Evolutionary conservation across 2,329 filamentous ascomycete genomes (phyloP).

Genomic region (Xylaria sp.): DNA sequence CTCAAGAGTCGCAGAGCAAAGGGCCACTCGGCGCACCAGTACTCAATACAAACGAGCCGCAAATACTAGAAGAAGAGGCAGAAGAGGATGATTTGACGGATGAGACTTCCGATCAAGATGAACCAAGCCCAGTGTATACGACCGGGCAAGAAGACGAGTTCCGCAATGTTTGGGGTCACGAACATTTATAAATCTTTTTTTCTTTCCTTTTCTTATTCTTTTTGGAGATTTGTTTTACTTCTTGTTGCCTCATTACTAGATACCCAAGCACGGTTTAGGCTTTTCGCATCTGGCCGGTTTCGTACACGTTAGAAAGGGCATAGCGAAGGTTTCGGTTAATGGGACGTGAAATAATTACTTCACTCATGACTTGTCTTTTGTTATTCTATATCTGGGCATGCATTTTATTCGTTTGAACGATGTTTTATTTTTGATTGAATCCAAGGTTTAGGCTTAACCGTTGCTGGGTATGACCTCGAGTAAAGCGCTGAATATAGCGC

Average conservation of each 20-base stretch:
- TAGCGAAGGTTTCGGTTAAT: constrained; percentile 34
- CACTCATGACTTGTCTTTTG: constrained; percentile 1
- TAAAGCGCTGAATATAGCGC: not conserved
- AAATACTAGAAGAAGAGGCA: constrained; percentile 50
- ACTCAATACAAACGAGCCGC: constrained; percentile 48
- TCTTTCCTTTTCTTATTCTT: not conserved
- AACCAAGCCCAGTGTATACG: constrained; percentile 41
- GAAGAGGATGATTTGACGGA: constrained; percentile 49
- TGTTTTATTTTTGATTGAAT: not conserved
- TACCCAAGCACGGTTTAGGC: constrained; percentile 39
- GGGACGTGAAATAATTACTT: constrained; percentile 21
- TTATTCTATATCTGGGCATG: not conserved
- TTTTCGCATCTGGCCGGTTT: constrained; percentile 30
- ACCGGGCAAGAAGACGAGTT: constrained; percentile 46
- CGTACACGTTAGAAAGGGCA: constrained; percentile 27
- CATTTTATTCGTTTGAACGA: not conserved
- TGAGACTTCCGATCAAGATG: constrained; percentile 34
- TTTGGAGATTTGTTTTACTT: constrained; percentile 29
- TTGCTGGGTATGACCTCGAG: not conserved
- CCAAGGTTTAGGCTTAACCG: not conserved
- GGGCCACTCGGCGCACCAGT: constrained; percentile 50
- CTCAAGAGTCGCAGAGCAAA: constrained; percentile 47
- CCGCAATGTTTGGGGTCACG: constrained; percentile 47
- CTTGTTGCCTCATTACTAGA: constrained; percentile 41
- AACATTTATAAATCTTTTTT: constrained; percentile 39